phyloP scores from a whole-genome alignment of 257 asterid genomes.

The Gentiana macrophylla region DNA sequence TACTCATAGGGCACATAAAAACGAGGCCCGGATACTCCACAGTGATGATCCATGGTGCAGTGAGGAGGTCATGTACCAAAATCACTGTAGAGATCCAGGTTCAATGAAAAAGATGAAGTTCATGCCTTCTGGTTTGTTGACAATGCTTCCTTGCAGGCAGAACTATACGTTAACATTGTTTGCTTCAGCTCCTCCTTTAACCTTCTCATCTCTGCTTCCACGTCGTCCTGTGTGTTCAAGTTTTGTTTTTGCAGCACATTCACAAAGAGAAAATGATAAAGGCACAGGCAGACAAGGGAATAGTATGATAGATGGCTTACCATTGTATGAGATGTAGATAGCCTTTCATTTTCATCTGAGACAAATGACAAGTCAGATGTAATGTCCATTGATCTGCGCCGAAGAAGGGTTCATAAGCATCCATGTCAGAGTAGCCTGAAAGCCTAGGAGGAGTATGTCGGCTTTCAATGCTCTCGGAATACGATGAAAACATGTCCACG shows the following conservation, averaged over 20 bases:
- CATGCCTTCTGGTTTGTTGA: slow-evolving; percentile 43
- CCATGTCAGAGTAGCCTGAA: slow-evolving; percentile 63
- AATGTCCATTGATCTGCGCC: slow-evolving; percentile 50
- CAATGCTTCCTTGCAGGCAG: slow-evolving; percentile 83
- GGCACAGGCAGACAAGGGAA: too few species aligned
- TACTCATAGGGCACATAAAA: too few species aligned
- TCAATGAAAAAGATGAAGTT: too few species aligned
- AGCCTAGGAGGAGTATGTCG: slow-evolving; percentile 65
- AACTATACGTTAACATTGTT: slow-evolving; percentile 90
- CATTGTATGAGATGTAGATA: slow-evolving; percentile 30
- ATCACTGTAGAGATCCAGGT: too few species aligned
- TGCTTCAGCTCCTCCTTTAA: slow-evolving; percentile 84
- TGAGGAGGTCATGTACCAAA: too few species aligned
- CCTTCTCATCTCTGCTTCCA: slow-evolving; percentile 92
- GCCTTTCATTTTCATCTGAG: slow-evolving; percentile 36
- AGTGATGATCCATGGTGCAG: too few species aligned
- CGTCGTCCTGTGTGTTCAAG: slow-evolving; percentile 36
- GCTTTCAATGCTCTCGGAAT: slow-evolving; percentile 39
- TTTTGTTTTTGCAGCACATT: too few species aligned
- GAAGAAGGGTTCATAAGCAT: slow-evolving; percentile 26
- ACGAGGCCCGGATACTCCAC: too few species aligned
- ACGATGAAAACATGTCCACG: slow-evolving; percentile 47
- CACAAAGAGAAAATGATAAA: too few species aligned
- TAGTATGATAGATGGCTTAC: slow-evolving; percentile 15
- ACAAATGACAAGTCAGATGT: slow-evolving; percentile 31